Evolutionary conservation across 768 basidiomycete genomes (phyloP).

Genomic region (Boletales sp.): DNA sequence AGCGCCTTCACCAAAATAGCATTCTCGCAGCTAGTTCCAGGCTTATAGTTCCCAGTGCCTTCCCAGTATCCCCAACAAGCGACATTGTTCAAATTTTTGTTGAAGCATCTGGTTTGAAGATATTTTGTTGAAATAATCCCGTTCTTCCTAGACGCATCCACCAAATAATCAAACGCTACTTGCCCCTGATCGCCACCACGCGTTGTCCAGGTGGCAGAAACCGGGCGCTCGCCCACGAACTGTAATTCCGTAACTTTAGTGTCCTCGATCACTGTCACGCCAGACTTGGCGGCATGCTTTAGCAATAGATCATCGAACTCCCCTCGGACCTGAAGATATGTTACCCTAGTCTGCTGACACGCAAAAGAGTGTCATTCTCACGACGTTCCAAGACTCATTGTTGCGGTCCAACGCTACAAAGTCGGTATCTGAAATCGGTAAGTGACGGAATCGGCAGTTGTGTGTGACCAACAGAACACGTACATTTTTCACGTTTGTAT

Average conservation of each 20-base stretch:
- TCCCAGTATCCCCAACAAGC: constrained; percentile 39
- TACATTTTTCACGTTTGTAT: constrained; percentile 14
- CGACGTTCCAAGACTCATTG: constrained; percentile 7
- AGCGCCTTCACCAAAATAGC: constrained; percentile 37
- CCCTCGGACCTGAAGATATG: background rate
- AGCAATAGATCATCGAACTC: constrained; percentile 6
- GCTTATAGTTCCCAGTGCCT: constrained; percentile 25
- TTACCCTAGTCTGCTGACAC: background rate
- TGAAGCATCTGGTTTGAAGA: constrained; percentile 33
- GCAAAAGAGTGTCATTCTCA: background rate
- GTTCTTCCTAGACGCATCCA: constrained; percentile 12
- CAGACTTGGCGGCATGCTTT: background rate
- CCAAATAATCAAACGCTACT: constrained; percentile 4
- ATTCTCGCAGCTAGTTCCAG: constrained; percentile 31
- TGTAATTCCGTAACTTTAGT: constrained; percentile 4
- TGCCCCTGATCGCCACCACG: background rate
- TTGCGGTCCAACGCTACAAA: constrained; percentile 1
- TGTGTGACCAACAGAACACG: background rate
- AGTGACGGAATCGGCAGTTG: background rate
- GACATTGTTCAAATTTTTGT: constrained; percentile 30
- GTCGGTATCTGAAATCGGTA: constrained; percentile 3
- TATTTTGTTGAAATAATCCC: constrained; percentile 23
- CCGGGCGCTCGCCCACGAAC: constrained; percentile 1
- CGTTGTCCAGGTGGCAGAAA: background rate
- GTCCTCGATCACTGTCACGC: constrained; percentile 1